Conservation (phyloP, 768 basidiomycete genomes). For the Agaricus subrufescens region DNA sequence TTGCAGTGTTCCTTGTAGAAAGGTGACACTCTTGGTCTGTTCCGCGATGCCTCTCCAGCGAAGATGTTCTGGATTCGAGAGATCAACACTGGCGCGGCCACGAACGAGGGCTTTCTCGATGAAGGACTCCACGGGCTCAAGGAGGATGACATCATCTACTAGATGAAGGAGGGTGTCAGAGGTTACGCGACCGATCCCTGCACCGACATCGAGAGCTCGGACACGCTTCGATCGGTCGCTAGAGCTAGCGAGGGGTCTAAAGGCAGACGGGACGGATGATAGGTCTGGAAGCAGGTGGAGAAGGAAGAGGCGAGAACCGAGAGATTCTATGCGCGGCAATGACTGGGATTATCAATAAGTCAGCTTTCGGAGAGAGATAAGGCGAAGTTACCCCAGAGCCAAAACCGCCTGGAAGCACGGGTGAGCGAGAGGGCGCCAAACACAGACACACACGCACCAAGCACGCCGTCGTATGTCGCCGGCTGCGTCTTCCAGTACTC, state of each 20-base stretch:
- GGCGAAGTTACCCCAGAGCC: conserved; percentile 52
- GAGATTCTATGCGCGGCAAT: conserved; percentile 84
- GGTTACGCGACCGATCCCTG: conserved; percentile 92
- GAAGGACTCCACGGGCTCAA: conserved; percentile 84
- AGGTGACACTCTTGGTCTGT: conserved; percentile 64
- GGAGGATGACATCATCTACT: conserved; percentile 78
- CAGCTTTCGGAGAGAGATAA: neutral
- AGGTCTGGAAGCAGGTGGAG: conserved; percentile 78
- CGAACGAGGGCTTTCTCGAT: conserved; percentile 61
- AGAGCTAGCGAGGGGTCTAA: conserved; percentile 41
- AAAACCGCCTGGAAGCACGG: conserved; percentile 24
- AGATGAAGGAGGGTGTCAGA: conserved; percentile 85
- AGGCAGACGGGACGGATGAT: conserved; percentile 68
- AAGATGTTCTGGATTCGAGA: conserved; percentile 15
- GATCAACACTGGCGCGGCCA: conserved; percentile 28
- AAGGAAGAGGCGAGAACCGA: conserved; percentile 86
- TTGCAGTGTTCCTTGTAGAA: conserved; percentile 79
- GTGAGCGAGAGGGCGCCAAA: neutral
- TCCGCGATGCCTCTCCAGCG: conserved; percentile 69
- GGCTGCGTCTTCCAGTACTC: conserved; percentile 83
- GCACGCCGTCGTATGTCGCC: conserved; percentile 81
- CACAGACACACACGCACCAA: conserved; percentile 32
- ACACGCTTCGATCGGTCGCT: conserved; percentile 24
- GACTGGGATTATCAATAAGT: conserved; percentile 42
- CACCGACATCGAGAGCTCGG: conserved; percentile 88